A percentile compares a stretch with the other conserved stretches of the same genome.
phyloP scores from a whole-genome alignment of 2,329 filamentous ascomycete genomes.

The Claviceps pazoutovae region DNA sequence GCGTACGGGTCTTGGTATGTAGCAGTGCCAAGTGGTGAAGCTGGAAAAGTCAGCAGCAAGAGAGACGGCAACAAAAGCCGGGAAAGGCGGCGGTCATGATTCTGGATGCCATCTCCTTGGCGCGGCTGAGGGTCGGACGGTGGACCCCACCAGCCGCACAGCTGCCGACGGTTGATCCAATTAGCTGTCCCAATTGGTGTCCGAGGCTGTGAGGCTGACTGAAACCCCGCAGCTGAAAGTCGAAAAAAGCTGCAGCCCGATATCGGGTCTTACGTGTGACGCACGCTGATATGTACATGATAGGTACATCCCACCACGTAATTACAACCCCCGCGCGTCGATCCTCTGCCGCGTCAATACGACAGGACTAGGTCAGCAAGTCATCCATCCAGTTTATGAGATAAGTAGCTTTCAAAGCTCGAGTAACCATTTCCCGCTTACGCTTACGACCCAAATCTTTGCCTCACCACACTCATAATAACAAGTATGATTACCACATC shows the following conservation, averaged over 20 bases:
- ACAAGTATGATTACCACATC: background rate
- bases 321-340: no score
- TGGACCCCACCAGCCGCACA: background rate
- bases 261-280: slow-evolving; percentile 1
- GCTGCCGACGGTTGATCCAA: background rate
- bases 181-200: background rate
- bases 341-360: no score
- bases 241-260: background rate
- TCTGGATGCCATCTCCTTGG: no score
- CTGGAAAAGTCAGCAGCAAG: no score
- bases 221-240: background rate
- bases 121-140: no score
- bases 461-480: background rate
- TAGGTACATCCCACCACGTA: no score
- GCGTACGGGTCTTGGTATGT: background rate
- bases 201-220: no score
- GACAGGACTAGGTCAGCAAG: no score
- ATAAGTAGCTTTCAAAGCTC: background rate
- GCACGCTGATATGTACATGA: background rate
- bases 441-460: background rate
- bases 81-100: no score
- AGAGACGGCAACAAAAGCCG: no score
- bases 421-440: background rate
- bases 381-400: background rate
- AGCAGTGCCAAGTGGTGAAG: no score